phyloP scores from a whole-genome alignment of 331 rosid genomes.

The Pyrus hybrid region DNA sequence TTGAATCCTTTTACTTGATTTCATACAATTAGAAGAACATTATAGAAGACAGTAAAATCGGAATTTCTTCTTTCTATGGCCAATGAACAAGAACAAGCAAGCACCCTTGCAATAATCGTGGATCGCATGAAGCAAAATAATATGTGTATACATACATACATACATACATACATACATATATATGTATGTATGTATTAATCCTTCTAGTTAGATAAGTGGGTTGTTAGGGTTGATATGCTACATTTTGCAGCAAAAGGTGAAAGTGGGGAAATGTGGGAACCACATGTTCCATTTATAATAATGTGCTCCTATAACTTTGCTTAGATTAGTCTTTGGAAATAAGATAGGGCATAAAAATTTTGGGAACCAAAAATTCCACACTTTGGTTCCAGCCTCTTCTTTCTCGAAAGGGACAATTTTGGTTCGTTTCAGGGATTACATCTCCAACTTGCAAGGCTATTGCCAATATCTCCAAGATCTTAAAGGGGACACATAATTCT shows the following conservation, averaged over 20 bases:
- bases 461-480: neutral
- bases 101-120: neutral
- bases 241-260: conserved; percentile 1
- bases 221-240: neutral
- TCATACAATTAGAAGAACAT: neutral
- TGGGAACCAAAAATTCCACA: conserved; percentile 10
- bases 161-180: no score
- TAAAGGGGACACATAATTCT: neutral
- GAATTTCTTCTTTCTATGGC: neutral
- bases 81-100: neutral
- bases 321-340: neutral
- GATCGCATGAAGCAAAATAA: neutral
- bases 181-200: neutral
- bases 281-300: conserved; percentile 18
- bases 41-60: neutral
- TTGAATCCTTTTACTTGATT: neutral
- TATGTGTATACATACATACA: no score
- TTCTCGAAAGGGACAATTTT: neutral
- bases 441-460: neutral
- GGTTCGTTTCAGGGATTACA: neutral
- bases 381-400: neutral
- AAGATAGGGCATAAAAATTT: neutral
- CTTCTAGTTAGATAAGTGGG: conserved; percentile 5
- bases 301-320: conserved; percentile 1
- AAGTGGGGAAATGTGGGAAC: conserved; percentile 20